Base-by-base conservation (phyloP, 306 rosid genomes). In the Quercus ilex region DNA sequence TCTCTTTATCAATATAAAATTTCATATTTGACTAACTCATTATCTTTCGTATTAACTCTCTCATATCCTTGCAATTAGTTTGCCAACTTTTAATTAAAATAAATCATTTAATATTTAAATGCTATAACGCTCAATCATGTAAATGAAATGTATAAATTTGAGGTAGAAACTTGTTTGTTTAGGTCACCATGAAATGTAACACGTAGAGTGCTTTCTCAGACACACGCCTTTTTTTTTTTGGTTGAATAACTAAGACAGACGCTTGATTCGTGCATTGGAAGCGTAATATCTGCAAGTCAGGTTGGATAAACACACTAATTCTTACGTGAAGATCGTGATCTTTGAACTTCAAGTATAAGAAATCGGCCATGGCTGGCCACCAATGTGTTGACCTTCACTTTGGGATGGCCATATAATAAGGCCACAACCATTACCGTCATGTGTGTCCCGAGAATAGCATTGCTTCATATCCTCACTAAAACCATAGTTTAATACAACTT, bases 251-350 rank as follows among this genome's bases (percentile, higher is more conserved):
- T 7, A 13, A 65, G 35, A 67, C 84, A 79, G 55, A 78, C 82
- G 15, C 56, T 53, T 69, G 64, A 74, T 81, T 71, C 81, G 78
- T 81, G 81, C 38, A 18, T 52, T 60, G 31, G 55, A 81, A 81
- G 81, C 46, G 11, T 56, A 70, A 64, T 62, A 75, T 81, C 73
- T 13, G 53, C 46, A 10, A 49, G 19, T 73, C 78, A 80, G 77
- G 25, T 67, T 33, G 10, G 71, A 67, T 7, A 31, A 49, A 49
- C 15, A 49, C 53, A 49, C 15, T 49, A 13, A 10, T 49, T 49
- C 46, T 31, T 17, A 31, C 49, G 52, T 67, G 71, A 31, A 67
- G 52, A 8, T 19, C 51, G 14, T 31, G 26, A 33, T 67, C 25
- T 31, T 30, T 67, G 25, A 67, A 35, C 17, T 65, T 67, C 62